Evolutionary conservation across 2,329 filamentous ascomycete species (phyloP).

Genomic region (Phyllosticta capitalensis): DNA sequence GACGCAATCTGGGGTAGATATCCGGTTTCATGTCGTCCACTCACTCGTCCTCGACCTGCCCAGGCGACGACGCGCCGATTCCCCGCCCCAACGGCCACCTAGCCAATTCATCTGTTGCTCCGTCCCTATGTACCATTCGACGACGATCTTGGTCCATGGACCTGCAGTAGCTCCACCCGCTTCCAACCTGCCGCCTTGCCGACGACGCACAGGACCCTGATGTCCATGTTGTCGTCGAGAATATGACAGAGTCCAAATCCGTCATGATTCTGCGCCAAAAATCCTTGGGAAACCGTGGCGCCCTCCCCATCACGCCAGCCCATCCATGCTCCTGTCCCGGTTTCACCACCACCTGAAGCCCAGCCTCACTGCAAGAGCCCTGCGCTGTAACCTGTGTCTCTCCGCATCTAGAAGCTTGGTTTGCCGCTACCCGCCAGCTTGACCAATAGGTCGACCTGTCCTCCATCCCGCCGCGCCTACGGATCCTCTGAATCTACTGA

Average conservation of each 20-base stretch:
- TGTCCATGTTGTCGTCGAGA: not conserved
- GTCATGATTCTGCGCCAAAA: slow-evolving; percentile 8
- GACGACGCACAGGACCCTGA: slow-evolving; percentile 3
- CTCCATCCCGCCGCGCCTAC: too few species aligned
- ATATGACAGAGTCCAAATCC: slow-evolving; percentile 8
- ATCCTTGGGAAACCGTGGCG: slow-evolving; percentile 10
- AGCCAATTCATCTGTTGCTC: slow-evolving; percentile 2
- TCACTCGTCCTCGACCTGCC: not conserved
- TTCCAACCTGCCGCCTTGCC: slow-evolving; percentile 1
- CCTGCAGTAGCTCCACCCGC: slow-evolving; percentile 10
- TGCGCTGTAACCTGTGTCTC: slow-evolving; percentile 6
- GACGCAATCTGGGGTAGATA: slow-evolving; percentile 11
- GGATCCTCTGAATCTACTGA: not conserved
- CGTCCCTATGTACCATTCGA: not conserved
- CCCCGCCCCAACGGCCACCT: slow-evolving; percentile 4
- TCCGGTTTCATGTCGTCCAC: slow-evolving; percentile 9
- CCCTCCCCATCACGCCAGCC: slow-evolving; percentile 1
- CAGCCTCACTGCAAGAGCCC: slow-evolving; percentile 4
- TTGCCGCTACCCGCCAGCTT: not conserved
- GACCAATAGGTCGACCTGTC: not conserved
- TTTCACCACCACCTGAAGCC: slow-evolving; percentile 6
- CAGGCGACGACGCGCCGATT: slow-evolving; percentile 8
- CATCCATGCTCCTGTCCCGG: slow-evolving; percentile 5
- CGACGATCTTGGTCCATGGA: slow-evolving; percentile 5
- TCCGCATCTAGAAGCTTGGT: slow-evolving; percentile 1